phyloP scores from a whole-genome alignment of 768 basidiomycete species.

The Amanita molliuscula region DNA sequence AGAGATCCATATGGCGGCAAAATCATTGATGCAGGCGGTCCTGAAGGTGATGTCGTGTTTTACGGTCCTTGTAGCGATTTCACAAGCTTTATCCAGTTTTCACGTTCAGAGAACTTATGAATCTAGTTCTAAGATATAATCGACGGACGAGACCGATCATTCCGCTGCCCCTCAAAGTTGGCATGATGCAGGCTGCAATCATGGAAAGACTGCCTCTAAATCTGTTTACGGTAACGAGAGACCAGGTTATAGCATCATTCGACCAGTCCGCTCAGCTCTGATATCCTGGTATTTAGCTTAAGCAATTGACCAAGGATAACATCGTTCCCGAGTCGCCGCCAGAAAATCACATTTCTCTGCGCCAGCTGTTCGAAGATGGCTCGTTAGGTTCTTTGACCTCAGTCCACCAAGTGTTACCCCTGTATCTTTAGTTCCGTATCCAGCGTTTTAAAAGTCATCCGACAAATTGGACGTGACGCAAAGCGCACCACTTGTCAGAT shows the following conservation, averaged over 20 bases:
- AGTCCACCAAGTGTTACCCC: conserved; percentile 44
- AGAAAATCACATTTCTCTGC: conserved; percentile 22
- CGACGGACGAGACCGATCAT: conserved; percentile 45
- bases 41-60: conserved; percentile 19
- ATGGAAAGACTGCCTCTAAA: conserved; percentile 54
- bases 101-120: conserved; percentile 60
- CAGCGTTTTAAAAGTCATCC: neutral
- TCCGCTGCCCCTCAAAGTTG: conserved; percentile 53
- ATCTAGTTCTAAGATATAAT: conserved; percentile 46
- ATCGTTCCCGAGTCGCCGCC: conserved; percentile 25
- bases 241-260: conserved; percentile 37
- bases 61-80: neutral
- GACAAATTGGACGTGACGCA: too few species aligned
- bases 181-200: conserved; percentile 53
- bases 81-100: conserved; percentile 31
- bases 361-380: conserved; percentile 27
- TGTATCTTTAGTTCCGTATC: conserved; percentile 25
- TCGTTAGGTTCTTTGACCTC: conserved; percentile 30
- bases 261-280: neutral
- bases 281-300: conserved; percentile 31
- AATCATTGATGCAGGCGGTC: conserved; percentile 35
- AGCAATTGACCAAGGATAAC: conserved; percentile 55
- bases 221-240: conserved; percentile 58
- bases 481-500: too few species aligned
- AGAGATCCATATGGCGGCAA: conserved; percentile 37